Evolutionary conservation across 345 rosid species (phyloP).

Genomic region (Eutrema heterophyllum): DNA sequence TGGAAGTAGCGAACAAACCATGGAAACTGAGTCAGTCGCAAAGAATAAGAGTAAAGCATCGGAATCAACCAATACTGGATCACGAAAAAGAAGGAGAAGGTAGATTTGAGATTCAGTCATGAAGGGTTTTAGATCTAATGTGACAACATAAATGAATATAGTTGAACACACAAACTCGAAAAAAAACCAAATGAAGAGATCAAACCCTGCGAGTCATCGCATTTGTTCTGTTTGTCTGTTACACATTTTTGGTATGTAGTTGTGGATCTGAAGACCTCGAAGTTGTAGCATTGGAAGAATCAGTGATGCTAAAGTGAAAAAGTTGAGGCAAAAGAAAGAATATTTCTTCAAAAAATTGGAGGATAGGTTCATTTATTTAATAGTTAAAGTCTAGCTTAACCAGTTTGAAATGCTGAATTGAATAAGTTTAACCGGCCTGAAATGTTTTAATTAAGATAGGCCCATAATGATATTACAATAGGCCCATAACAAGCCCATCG

Average conservation of each 20-base stretch:
- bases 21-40: slow-evolving; percentile 13
- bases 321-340: background rate
- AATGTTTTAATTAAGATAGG: background rate
- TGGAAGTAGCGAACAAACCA: slow-evolving; percentile 17
- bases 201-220: background rate
- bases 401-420: background rate
- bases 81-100: slow-evolving; percentile 29
- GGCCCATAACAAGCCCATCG: slow-evolving; percentile 10
- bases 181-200: background rate
- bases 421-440: background rate
- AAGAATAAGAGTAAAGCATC: background rate
- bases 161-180: background rate
- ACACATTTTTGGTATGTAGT: background rate
- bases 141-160: background rate
- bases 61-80: slow-evolving; percentile 11
- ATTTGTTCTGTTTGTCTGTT: background rate
- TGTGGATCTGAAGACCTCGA: slow-evolving; percentile 3
- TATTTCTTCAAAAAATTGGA: background rate
- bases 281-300: background rate
- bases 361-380: background rate
- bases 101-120: background rate
- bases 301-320: background rate
- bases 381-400: background rate
- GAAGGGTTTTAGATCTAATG: slow-evolving; percentile 1
- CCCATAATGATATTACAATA: background rate